Percentiles rank a stretch among this genome's conserved stretches.
Conservation (phyloP, 352 stramenopile genomes). For the Globisporangium perplexum region DNA sequence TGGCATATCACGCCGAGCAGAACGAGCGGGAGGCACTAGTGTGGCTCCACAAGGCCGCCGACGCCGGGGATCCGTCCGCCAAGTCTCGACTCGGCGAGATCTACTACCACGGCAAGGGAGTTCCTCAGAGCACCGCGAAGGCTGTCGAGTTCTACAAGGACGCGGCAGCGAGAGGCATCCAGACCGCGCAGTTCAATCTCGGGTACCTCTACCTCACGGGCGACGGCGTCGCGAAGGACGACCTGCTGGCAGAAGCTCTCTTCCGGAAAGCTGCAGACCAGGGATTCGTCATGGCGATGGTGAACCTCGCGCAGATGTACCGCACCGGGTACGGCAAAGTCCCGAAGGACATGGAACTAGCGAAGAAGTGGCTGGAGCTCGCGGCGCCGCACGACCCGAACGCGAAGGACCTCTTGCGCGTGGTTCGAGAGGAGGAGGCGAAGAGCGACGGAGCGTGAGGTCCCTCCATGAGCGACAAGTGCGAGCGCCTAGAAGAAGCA, state of each 20-base stretch:
- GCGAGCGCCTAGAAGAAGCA: background rate
- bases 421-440: slow-evolving; percentile 18
- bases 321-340: slow-evolving; percentile 60
- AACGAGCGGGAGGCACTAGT: slow-evolving; percentile 62
- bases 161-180: slow-evolving; percentile 46
- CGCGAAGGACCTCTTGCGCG: slow-evolving; percentile 66
- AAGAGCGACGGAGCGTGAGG: background rate
- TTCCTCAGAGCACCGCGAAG: slow-evolving; percentile 41
- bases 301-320: slow-evolving; percentile 86
- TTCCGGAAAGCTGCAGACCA: slow-evolving; percentile 73
- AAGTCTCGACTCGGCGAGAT: slow-evolving; percentile 70
- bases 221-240: slow-evolving; percentile 47
- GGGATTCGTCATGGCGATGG: slow-evolving; percentile 84
- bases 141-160: slow-evolving; percentile 70
- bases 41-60: slow-evolving; percentile 71
- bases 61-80: slow-evolving; percentile 63
- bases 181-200: slow-evolving; percentile 75
- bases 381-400: slow-evolving; percentile 69
- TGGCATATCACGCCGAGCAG: slow-evolving; percentile 15
- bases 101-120: slow-evolving; percentile 59
- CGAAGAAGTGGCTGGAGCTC: slow-evolving; percentile 71
- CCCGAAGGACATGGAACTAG: slow-evolving; percentile 49
- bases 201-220: slow-evolving; percentile 67
- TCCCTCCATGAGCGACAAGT: background rate
- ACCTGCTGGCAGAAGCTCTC: slow-evolving; percentile 58